Base-by-base conservation (phyloP, 73 alveolate genomes). In the Durusdinium trenchii region DNA sequence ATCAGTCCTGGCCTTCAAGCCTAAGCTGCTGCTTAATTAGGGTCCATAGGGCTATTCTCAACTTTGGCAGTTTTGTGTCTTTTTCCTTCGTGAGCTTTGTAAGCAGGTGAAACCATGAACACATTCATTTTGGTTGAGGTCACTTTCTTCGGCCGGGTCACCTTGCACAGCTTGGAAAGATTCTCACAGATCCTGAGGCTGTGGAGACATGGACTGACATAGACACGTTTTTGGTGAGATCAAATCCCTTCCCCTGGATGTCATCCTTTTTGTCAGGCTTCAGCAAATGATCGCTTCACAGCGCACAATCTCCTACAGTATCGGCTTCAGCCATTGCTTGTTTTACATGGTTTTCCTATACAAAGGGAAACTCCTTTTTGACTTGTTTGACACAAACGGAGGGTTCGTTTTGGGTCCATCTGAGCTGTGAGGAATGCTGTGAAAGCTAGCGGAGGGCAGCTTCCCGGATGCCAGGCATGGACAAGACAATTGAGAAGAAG, bases 121-220 rank as follows among this genome's bases (percentile, higher is more conserved):
- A 7, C n/a, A 42, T 43, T 20, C 3, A 23, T 40, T 7, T 10
- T 73, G 3, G n/a, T n/a, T 47, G 50, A 91, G 98, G 98, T 48
- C 98, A 91, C 47, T 91, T 69, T 71, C 89, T 91, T 35, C 87
- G 98, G 50, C 98, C 98, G 38, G 98, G 98, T 32, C 98, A 91
- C 79, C 36, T 91, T 48, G 98, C 78, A 23, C 98, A 91, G 89
- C 90, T 91, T 52, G 87, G 48, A 23, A 91, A 91, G 98, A 91
- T 91, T 69, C 57, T 91, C 79, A 91, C 90, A 35, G 98, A 91
- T 38, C 98, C 98, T 36, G 98, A 91, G 98, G 98, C 98, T 48
- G 30, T 1, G 92, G 46, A 14, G 16, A 42, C 18, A 16, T 28
- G 36, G 50, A 43, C 10, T 32, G 38, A 14, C 54, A 35, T 20